Evolutionary conservation across 2,329 filamentous ascomycete species (phyloP), one percentile per base, ranked within the genome.

Genomic region (Colletotrichum filicis): DNA sequence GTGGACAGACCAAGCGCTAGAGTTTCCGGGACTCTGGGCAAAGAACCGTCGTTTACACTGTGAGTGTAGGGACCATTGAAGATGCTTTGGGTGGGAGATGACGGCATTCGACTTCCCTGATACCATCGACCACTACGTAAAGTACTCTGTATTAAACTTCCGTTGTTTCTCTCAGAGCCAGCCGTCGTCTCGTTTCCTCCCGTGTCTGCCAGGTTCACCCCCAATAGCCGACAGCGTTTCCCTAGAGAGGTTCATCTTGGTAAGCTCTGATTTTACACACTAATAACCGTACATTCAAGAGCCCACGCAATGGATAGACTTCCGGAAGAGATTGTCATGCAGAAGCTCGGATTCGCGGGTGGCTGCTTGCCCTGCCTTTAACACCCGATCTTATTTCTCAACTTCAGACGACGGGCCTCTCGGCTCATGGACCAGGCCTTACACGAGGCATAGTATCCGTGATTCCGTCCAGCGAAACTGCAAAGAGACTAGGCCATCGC

Each of bases 361-460:
- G 16, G 52, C 35, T 14, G 62, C 16, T 7, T 57, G 63, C 16
- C 57, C 55, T 46, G 28, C n/a, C 59, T 55, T 53, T 53, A 56
- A 53, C 59, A 64, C 46, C 46, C 32, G 30, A 46, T 63, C 59
- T 69, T 69, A 69, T 46, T 35, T 30, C 59, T 73, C 70, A 69
- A 69, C 70, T 64, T 68, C 53, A 72, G 69, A 68, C 65, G 70
- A 60, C n/a, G 32, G 70, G n/a, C 42, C 46, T 56, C 30, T 62
- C 16, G 32, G 24, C 24, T 30, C 22, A 30, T 28, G 62, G 32
- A 22, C 49, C 59, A 6, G 52, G 52, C n/a, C 24, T 11, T 28
- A 16, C 19, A 14, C 30, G 26, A 16, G 35, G 30, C 32, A 37
- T 35, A 12, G 59, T 22, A 19, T 42, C 37, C 37, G 37, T 42